phyloP scores from a whole-genome alignment of 1,284 basidiomycete species.

The Ustilago hordei region DNA sequence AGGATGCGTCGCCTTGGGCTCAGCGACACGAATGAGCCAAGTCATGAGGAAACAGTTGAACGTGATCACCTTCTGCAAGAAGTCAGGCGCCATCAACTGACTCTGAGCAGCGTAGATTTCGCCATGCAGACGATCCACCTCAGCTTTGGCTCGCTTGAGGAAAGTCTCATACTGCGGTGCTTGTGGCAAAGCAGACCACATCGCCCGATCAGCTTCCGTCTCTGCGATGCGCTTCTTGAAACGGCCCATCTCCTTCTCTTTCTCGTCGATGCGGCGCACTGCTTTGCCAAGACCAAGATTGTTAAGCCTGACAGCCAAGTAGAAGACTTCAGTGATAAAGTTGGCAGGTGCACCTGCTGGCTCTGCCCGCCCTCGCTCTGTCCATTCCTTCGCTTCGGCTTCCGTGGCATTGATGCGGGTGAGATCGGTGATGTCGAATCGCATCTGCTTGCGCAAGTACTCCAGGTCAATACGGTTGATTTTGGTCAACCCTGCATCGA shows the following conservation, averaged over 20 bases:
- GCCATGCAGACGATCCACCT: conserved; percentile 67
- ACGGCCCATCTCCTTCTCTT: conserved; percentile 74
- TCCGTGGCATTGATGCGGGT: conserved; percentile 68
- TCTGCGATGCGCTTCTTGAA: conserved; percentile 80
- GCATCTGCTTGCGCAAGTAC: conserved; percentile 72
- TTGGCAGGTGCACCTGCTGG: conserved; percentile 71
- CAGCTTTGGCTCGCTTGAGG: conserved; percentile 63
- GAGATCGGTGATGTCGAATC: conserved; percentile 59
- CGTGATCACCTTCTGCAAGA: conserved; percentile 81
- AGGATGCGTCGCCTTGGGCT: conserved; percentile 85
- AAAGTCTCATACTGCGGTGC: conserved; percentile 68
- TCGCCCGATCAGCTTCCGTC: conserved; percentile 74
- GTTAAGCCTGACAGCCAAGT: conserved; percentile 72
- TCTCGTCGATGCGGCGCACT: conserved; percentile 79
- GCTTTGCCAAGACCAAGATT: conserved; percentile 71
- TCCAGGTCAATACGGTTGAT: conserved; percentile 85
- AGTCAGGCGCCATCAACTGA: conserved; percentile 86
- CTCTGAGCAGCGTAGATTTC: conserved; percentile 82
- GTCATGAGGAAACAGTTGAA: conserved; percentile 91
- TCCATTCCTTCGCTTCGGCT: conserved; percentile 62
- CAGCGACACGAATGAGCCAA: conserved; percentile 93
- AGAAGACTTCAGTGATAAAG: conserved; percentile 97
- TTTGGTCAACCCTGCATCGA: conserved; percentile 90
- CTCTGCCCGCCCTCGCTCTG: conserved; percentile 26
- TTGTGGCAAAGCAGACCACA: conserved; percentile 55